Evolutionary conservation across 2,329 filamentous ascomycete species (phyloP).

Genomic region (Phoma sp.): DNA sequence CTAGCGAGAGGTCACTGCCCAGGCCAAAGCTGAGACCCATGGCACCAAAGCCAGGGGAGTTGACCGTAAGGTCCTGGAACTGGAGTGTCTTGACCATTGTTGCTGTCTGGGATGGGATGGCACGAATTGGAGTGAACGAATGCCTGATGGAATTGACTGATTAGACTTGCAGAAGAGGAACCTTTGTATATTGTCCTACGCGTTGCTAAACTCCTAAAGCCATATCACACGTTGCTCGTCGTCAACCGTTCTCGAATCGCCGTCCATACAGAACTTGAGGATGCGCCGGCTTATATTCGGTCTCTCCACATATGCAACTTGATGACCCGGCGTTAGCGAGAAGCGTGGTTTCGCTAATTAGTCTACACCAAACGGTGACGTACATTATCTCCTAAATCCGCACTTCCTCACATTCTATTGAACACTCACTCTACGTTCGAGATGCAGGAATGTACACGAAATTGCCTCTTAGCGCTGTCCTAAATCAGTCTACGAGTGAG

Average conservation of each 20-base stretch:
- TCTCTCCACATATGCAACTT: background rate
- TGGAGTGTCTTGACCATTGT: slow-evolving; percentile 32
- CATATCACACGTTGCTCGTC: background rate
- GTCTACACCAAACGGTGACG: slow-evolving; percentile 2
- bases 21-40: slow-evolving; percentile 61
- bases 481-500: too few species aligned
- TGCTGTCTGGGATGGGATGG: background rate
- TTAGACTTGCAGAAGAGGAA: background rate
- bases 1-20: slow-evolving; percentile 51
- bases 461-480: too few species aligned
- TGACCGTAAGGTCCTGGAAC: slow-evolving; percentile 48
- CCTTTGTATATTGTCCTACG: background rate
- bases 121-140: background rate
- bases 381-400: background rate
- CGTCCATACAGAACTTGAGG: background rate
- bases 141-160: background rate
- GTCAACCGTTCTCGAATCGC: background rate
- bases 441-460: too few species aligned
- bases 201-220: background rate
- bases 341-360: background rate
- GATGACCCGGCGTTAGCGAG: slow-evolving; percentile 3
- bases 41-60: slow-evolving; percentile 61
- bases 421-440: too few species aligned
- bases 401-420: background rate
- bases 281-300: slow-evolving; percentile 1